Evolutionary conservation across 192 early-diverging fungal species (phyloP), one percentile per base, ranked within the genome.

Genomic region (Podila horticola): DNA sequence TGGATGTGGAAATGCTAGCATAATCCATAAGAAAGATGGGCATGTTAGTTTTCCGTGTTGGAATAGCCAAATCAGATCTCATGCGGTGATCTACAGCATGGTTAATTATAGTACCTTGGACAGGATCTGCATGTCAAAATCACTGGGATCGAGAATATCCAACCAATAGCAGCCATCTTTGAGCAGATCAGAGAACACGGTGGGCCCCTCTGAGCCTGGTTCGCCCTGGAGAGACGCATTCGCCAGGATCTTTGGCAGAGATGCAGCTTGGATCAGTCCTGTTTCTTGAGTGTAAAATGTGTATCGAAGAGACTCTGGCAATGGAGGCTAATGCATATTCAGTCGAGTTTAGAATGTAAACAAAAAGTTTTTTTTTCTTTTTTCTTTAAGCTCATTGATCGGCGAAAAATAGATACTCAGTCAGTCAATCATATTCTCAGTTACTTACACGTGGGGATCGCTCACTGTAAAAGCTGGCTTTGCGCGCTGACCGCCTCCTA

Each of bases 81-180:
- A 45, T 17, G 41, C 15, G 4, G 15, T 12, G 3, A 17, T 45
- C n/a, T n/a, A n/a, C n/a, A 13, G 12, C 38, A 12, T 15, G 15
- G 41, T 3, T 45, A 45, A 45, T 45, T 2, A 28, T 9, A n/a
- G 66, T 65, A 91, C 88, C 83, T 79, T 90, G 60, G 87, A 83
- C 17, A 94, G 74, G 1, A 84, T 63, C 28, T 75, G 66, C 74
- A 95, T 82, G 57, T 94, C 92, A 52, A 67, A 61, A 19, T 82
- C 74, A 3, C 86, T 84, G 11, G 91, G 86, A 0, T 76, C 64
- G 33, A 83, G 66, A 4, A 90, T 84, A 73, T 94, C 92, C 29
- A 95, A 72, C 92, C 92, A 95, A 73, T 91, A 94, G 57, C 87
- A 91, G 4, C 90, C 73, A 66, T 67, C 62, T 34, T 74, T 82